Percentiles rank a stretch among this genome's conserved stretches.
These are phyloP conservation scores for Chaetomium sp. DNA, from an alignment of 2,329 filamentous ascomycete species.

Conservation along the genomic window DNA sequence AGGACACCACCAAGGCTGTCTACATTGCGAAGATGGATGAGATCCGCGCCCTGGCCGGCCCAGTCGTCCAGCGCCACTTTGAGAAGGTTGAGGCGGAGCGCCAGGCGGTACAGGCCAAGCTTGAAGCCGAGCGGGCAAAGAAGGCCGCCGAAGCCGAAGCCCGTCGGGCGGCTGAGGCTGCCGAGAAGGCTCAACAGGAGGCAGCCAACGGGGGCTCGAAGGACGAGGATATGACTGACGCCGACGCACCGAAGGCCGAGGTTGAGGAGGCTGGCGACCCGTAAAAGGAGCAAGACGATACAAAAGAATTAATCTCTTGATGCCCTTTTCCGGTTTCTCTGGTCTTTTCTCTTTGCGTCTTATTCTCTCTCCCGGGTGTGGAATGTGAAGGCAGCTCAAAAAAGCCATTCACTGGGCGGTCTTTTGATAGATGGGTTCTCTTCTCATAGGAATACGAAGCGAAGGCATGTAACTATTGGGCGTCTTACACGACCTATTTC, in stretches of 20 bases:
- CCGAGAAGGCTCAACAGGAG: conserved; percentile 42
- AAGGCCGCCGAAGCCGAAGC: conserved; percentile 54
- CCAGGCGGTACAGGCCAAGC: conserved; percentile 66
- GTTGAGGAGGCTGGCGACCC: conserved; percentile 36
- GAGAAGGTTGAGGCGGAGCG: conserved; percentile 90
- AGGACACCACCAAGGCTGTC: conserved; percentile 87
- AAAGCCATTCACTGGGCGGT: conserved; percentile 14
- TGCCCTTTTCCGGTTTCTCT: not conserved
- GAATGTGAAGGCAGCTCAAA: conserved; percentile 2
- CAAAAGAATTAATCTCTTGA: not conserved
- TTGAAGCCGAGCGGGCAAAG: conserved; percentile 72
- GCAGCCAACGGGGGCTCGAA: conserved; percentile 34
- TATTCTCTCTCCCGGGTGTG: not conserved
- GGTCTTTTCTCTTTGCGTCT: conserved; percentile 7
- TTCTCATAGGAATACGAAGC: conserved; percentile 20
- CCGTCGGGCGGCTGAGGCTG: conserved; percentile 44
- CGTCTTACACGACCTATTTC: conserved; percentile 7
- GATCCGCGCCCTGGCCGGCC: conserved; percentile 82
- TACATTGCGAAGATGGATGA: conserved; percentile 96
- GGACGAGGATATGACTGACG: conserved; percentile 60
- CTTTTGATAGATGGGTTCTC: conserved; percentile 18
- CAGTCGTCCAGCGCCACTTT: conserved; percentile 88
- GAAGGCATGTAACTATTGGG: conserved; percentile 19
- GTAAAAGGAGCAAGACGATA: conserved; percentile 2
- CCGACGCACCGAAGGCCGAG: conserved; percentile 47